Conservation (phyloP, 2,329 filamentous ascomycete genomes). For the Aspergillus floridensis region DNA sequence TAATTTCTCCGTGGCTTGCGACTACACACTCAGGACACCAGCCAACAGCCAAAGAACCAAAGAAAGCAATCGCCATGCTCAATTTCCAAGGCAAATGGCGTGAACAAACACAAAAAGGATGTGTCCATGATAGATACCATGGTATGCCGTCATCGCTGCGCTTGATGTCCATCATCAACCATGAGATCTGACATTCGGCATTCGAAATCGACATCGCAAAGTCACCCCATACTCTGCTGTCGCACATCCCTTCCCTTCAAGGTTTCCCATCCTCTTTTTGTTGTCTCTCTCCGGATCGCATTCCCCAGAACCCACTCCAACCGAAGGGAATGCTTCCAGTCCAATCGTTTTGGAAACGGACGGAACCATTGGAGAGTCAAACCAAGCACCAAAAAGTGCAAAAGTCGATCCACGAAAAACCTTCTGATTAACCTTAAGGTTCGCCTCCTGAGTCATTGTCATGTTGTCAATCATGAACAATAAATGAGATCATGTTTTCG, state of each 20-base stretch:
- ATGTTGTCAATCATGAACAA: neutral
- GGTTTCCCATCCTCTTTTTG: neutral
- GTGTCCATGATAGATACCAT: neutral
- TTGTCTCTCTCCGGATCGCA: neutral
- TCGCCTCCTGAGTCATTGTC: neutral
- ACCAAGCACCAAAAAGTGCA: neutral
- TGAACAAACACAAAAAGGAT: neutral
- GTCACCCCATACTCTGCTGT: neutral
- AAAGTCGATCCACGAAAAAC: neutral
- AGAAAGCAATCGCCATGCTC: neutral
- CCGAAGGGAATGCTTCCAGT: neutral
- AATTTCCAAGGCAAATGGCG: neutral
- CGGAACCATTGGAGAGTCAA: neutral
- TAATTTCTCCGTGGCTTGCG: neutral
- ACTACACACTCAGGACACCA: neutral
- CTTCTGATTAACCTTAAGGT: neutral
- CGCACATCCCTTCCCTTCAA: neutral
- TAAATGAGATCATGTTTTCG: neutral
- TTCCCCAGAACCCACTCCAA: neutral
- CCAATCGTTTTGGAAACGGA: neutral
- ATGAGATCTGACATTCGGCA: neutral
- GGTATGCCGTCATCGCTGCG: neutral
- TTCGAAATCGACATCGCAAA: no score
- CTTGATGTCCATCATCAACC: neutral
- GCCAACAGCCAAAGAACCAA: neutral